phyloP scores from a whole-genome alignment of 768 basidiomycete genomes.

The Dendrothele bispora region DNA sequence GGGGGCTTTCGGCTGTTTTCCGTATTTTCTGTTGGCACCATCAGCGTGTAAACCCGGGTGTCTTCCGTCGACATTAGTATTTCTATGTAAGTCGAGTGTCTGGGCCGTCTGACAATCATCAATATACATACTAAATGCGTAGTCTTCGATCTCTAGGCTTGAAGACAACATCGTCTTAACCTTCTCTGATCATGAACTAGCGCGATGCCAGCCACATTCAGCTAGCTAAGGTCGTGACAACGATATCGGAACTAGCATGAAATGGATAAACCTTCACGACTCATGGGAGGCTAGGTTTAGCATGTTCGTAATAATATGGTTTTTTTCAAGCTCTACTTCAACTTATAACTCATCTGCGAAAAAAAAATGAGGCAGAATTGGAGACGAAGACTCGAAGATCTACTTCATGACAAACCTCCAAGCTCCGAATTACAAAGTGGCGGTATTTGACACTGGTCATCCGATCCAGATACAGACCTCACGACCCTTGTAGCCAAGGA shows the following conservation, averaged over 20 bases:
- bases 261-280: constrained; percentile 1
- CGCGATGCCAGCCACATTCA: constrained; percentile 5
- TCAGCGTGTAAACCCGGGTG: too few relatives aligned
- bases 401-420: constrained; percentile 4
- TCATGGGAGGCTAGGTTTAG: constrained; percentile 1
- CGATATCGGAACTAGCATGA: background rate
- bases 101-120: too few relatives aligned
- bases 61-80: too few relatives aligned
- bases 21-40: too few relatives aligned
- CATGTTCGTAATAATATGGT: constrained; percentile 3
- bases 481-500: constrained; percentile 1
- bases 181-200: background rate
- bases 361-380: constrained; percentile 2
- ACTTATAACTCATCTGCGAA: background rate
- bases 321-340: background rate
- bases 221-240: background rate
- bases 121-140: too few relatives aligned
- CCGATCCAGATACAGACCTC: background rate
- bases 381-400: constrained; percentile 3
- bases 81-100: too few relatives aligned
- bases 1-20: too few relatives aligned
- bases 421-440: constrained; percentile 1
- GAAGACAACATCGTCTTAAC: too few relatives aligned
- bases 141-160: too few relatives aligned
- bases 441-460: background rate